phyloP scores from a whole-genome alignment of 2,329 filamentous ascomycete genomes.

The Pseudopyricularia cyperi region DNA sequence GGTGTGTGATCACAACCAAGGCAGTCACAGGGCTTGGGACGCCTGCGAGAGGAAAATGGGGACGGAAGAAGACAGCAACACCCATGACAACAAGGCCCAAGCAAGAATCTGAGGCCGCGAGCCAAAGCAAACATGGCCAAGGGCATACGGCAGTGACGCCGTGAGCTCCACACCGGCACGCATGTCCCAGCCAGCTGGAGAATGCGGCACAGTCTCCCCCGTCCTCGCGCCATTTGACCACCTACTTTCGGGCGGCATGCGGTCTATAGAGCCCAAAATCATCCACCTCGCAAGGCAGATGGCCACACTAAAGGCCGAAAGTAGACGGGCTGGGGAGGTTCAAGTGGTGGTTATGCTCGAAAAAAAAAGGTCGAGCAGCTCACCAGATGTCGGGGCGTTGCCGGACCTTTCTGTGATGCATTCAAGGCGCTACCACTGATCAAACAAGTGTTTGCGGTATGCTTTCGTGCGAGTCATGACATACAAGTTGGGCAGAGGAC shows the following conservation, averaged over 20 bases:
- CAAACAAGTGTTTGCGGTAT: too few relatives aligned
- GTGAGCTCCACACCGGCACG: conserved; percentile 3
- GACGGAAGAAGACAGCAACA: too few relatives aligned
- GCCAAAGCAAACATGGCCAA: not conserved
- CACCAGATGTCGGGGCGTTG: not conserved
- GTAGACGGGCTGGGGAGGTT: not conserved
- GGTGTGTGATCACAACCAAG: too few relatives aligned
- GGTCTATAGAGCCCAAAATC: not conserved
- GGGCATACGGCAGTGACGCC: conserved; percentile 4
- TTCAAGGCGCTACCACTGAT: too few relatives aligned
- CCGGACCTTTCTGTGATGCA: too few relatives aligned
- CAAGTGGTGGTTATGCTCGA: conserved; percentile 1
- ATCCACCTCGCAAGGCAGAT: conserved; percentile 2
- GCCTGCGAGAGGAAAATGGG: too few relatives aligned
- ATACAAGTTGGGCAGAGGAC: not conserved
- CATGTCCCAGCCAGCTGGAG: conserved; percentile 3
- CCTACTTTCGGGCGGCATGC: conserved; percentile 2
- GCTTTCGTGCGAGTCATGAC: too few relatives aligned
- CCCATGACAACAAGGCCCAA: not conserved
- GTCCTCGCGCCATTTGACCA: conserved; percentile 1
- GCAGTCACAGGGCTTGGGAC: too few relatives aligned
- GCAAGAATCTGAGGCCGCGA: too few relatives aligned
- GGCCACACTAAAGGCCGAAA: conserved; percentile 2
- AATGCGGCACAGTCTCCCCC: conserved; percentile 4
- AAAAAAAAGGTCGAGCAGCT: not conserved